A percentile compares a stretch with the other conserved stretches of the same genome.
phyloP scores from a whole-genome alignment of 345 rosid genomes.

The Euclidium syriacum region DNA sequence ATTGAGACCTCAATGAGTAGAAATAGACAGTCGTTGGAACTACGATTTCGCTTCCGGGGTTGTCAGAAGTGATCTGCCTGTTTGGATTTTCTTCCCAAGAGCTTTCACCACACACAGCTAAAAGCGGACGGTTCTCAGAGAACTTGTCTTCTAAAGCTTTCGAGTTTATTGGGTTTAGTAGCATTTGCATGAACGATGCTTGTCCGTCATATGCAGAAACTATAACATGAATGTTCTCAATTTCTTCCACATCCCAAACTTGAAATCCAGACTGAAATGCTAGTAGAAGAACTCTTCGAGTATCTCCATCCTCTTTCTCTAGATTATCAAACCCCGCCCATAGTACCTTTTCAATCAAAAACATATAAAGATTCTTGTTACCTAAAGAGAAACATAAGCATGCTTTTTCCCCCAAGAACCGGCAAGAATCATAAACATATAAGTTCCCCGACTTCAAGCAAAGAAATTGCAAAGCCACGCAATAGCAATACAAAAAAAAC shows the following conservation, averaged over 20 bases:
- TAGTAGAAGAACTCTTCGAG: slow-evolving; percentile 64
- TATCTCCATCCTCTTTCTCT: slow-evolving; percentile 44
- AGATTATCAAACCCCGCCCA: slow-evolving; percentile 98
- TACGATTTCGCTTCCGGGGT: slow-evolving; percentile 32
- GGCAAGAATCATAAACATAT: background rate
- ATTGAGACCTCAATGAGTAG: slow-evolving; percentile 78
- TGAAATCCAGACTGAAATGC: slow-evolving; percentile 88
- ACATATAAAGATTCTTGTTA: slow-evolving; percentile 1
- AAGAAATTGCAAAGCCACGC: background rate
- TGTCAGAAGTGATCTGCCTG: slow-evolving; percentile 35
- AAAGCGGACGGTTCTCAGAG: slow-evolving; percentile 59
- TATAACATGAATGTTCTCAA: slow-evolving; percentile 64
- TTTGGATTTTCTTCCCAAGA: slow-evolving; percentile 42
- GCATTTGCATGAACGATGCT: slow-evolving; percentile 79
- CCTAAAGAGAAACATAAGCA: background rate
- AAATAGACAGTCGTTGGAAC: slow-evolving; percentile 54
- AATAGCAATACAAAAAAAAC: too few species aligned
- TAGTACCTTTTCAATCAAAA: slow-evolving; percentile 45
- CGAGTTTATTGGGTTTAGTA: slow-evolving; percentile 48
- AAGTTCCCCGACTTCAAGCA: background rate
- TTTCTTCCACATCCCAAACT: slow-evolving; percentile 96
- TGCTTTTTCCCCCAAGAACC: background rate
- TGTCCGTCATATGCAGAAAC: slow-evolving; percentile 78
- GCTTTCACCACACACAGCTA: slow-evolving; percentile 65
- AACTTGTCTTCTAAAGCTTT: slow-evolving; percentile 44